Percentiles rank a stretch among this genome's conserved stretches.
Evolutionary conservation across 371 early-diverging fungal species (phyloP).

Genomic region (Basidiobolus meristosporus): DNA sequence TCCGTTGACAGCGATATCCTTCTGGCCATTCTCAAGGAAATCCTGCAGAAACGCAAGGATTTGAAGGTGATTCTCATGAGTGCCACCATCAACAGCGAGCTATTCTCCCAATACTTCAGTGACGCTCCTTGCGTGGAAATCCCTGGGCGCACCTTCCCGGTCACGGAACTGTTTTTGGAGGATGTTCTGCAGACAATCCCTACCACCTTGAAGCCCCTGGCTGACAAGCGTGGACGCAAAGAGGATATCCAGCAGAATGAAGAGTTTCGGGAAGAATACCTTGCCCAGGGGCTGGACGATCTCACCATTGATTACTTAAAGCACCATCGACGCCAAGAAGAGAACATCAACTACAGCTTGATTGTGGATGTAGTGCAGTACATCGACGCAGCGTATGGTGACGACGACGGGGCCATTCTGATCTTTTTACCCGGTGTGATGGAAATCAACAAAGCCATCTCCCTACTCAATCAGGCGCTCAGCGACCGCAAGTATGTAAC

Average conservation of each 20-base stretch:
- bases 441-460: slow-evolving; percentile 22
- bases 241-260: no score
- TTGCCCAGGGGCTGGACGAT: no score
- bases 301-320: no score
- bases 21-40: slow-evolving; percentile 32
- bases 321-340: no score
- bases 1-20: slow-evolving; percentile 66
- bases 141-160: slow-evolving; percentile 67
- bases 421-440: slow-evolving; percentile 57
- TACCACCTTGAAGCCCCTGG: no score
- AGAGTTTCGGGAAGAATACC: no score
- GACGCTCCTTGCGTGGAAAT: slow-evolving; percentile 45
- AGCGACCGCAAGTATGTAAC: background rate
- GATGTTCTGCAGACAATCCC: slow-evolving; percentile 22
- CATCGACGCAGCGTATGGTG: no score
- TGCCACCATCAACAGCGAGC: slow-evolving; percentile 69
- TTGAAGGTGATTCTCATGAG: slow-evolving; percentile 92
- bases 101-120: slow-evolving; percentile 35
- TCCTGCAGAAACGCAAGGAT: slow-evolving; percentile 23
- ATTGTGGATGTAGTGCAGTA: slow-evolving; percentile 36
- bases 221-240: no score
- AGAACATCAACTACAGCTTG: slow-evolving; percentile 48
- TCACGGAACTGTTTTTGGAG: slow-evolving; percentile 39
- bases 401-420: slow-evolving; percentile 31
- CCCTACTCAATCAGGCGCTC: slow-evolving; percentile 9